A percentile compares a stretch with the other conserved stretches of the same genome.
Conservation (phyloP, 1,139 yeast species). For the Scheffersomyces segobiensis region DNA sequence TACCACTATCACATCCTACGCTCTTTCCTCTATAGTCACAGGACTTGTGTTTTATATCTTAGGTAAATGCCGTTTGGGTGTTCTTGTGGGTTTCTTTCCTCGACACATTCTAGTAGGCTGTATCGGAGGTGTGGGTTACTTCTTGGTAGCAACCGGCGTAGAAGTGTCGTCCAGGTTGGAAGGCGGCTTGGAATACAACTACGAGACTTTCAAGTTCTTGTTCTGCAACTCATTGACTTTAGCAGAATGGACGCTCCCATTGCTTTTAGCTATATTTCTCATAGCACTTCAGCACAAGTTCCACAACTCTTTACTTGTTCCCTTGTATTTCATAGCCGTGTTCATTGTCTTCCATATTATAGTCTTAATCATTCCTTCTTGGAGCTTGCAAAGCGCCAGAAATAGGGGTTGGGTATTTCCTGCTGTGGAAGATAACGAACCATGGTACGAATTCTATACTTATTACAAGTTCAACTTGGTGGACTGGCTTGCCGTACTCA, state of each 20-base stretch:
- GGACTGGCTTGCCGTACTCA: conserved; percentile 67
- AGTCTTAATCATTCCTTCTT: conserved; percentile 62
- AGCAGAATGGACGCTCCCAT: conserved; percentile 74
- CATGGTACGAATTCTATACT: conserved; percentile 86
- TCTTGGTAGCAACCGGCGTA: conserved; percentile 82
- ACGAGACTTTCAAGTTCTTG: conserved; percentile 53
- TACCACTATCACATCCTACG: conserved; percentile 85
- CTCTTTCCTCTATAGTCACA: conserved; percentile 79
- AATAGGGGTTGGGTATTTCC: conserved; percentile 83
- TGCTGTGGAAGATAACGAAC: conserved; percentile 64
- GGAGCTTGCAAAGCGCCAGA: conserved; percentile 63
- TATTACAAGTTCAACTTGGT: conserved; percentile 70
- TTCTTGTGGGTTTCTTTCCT: conserved; percentile 92
- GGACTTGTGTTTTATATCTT: conserved; percentile 76
- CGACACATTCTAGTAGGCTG: conserved; percentile 95
- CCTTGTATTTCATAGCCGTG: conserved; percentile 73
- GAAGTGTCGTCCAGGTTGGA: conserved; percentile 83
- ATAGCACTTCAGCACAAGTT: conserved; percentile 61
- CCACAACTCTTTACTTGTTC: conserved; percentile 78
- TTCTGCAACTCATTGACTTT: conserved; percentile 41
- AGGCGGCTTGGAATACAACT: conserved; percentile 68
- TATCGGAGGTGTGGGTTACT: conserved; percentile 97
- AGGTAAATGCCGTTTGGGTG: conserved; percentile 80
- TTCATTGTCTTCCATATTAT: conserved; percentile 69
- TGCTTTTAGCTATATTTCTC: conserved; percentile 59